These are phyloP conservation scores for Desmodesmus armatus DNA, from an alignment of 139 green algal species.

Conservation along the genomic window DNA sequence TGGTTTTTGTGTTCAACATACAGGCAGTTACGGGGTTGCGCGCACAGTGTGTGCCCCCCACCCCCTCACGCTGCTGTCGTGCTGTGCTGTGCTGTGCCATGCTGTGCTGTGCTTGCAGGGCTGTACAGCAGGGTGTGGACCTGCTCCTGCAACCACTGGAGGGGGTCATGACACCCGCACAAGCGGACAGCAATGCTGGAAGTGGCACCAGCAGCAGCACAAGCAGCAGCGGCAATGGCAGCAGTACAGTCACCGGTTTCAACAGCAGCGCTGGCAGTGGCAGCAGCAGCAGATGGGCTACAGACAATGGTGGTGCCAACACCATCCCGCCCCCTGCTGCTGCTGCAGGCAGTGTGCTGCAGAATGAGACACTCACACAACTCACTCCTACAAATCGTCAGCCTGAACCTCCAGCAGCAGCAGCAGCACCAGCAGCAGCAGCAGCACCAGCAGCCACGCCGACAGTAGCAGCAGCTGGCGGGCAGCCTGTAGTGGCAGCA, in stretches of 20 bases:
- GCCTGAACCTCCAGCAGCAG: not conserved
- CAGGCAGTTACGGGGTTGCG: no score
- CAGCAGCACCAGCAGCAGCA: not conserved
- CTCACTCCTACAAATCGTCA: no score
- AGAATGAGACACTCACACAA: conserved; percentile 7
- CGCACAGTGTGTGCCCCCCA: no score
- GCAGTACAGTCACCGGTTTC: not conserved
- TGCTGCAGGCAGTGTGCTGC: not conserved
- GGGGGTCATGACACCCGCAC: not conserved
- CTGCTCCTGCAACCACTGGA: not conserved
- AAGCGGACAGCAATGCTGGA: no score
- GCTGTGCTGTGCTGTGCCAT: not conserved
- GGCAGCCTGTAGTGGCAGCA: not conserved
- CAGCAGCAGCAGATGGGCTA: not conserved
- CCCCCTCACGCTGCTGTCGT: not conserved
- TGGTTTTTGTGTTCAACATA: no score
- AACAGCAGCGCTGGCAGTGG: not conserved
- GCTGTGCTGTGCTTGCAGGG: no score
- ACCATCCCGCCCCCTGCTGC: not conserved
- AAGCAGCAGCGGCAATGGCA: conserved; percentile 7
- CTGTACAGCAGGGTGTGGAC: conserved; percentile 9
- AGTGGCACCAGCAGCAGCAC: not conserved
- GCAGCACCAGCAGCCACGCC: not conserved
- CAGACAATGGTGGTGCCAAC: no score
- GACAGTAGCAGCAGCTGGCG: not conserved